Evolutionary conservation across 1,284 basidiomycete species (phyloP), one percentile per base, ranked within the genome.

Genomic region (Meripilus lineatus): DNA sequence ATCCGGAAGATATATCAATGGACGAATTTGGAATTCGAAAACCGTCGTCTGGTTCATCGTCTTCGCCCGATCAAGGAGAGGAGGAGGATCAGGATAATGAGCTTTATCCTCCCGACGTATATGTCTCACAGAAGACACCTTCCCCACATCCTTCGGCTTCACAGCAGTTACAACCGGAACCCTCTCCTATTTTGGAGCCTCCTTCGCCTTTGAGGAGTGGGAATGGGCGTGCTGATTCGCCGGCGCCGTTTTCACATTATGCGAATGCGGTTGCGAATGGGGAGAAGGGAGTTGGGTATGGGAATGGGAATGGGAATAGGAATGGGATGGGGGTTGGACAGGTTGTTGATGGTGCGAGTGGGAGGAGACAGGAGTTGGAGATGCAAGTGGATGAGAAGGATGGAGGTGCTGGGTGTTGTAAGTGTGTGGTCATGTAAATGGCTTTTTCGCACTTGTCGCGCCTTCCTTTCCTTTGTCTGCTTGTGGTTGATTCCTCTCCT

Each of bases 231-330:
- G 24, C 45, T 18, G 49, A 50, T 17, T 51, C 77, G 26, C 75
- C 79, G 1, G 67, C 70, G 33, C 83, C 83, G 5, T 84, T 84
- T 51, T 60, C 81, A 14, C 70, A 74, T 17, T 84, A 81, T 53
- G 57, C 63, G 14, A 58, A 46, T 21, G 35, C 49, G 6, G 24
- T 37, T 11, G 26, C 5, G 44, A 50, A 11, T 13, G 23, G 20
- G 7, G 47, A 35, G 13, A 47, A 37, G 3, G 38, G 50, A 3
- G 40, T 53, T 30, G 43, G 46, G n/a, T n/a, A n/a, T n/a, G n/a
- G n/a, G n/a, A n/a, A n/a, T n/a, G n/a, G n/a, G n/a, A n/a, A 30
- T 10, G n/a, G 28, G 28, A 30, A 30, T 30, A n/a, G 28, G 8
- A 30, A 30, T 30, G 28, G 10, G 35, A 48, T 55, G 8, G 52